Base-by-base conservation (phyloP, 345 rosid genomes). In the Eucalyptus sp. region DNA sequence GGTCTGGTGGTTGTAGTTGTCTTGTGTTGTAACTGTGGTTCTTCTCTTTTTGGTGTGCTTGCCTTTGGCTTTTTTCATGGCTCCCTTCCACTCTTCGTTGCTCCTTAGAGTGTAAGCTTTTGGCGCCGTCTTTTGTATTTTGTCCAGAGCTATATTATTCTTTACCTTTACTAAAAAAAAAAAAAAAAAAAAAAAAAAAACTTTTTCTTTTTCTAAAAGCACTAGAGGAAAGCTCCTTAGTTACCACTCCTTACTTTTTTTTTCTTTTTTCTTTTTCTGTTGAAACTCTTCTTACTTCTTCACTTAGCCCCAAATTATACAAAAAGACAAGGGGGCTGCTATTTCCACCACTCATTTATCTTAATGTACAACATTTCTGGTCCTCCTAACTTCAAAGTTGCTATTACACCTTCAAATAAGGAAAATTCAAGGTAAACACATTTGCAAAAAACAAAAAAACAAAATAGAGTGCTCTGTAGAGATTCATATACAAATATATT, bases 231-330 rank as follows among this genome's bases (percentile, higher is more conserved):
- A 68, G 25, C 58, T 52, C 25, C 80, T 20, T 68, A 5, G 3
- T 68, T 17, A 33, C 44, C 25, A 8, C 44, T 68, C 20, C 11
- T 64, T n/a, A 5, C 11, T 8, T 31, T 0, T 7, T 7, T 18
- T 18, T 18, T 18, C 0, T 0, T 10, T 8, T 31, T 0, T 7
- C 3, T 18, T 18, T 18, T 18, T 1, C 0, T 2, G 58, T 18
- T 1, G 10, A 18, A 52, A 52, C 58, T 52, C 80, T 33, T 3
- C 41, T 66, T 31, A 7, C 41, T 15, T 66, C 44, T 33, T 68
- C 80, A 68, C 43, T 17, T 68, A 17, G 80, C 41, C 80, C 80
- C 44, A 33, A 68, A 33, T 68, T 68, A 68, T 68, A 33, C 13
- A 66, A 18, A 66, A 31, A 31, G 12, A 37, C 79, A 66, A 66